Evolutionary conservation across 2,329 filamentous ascomycete genomes (phyloP).

Genomic region (Catunica adiposa): DNA sequence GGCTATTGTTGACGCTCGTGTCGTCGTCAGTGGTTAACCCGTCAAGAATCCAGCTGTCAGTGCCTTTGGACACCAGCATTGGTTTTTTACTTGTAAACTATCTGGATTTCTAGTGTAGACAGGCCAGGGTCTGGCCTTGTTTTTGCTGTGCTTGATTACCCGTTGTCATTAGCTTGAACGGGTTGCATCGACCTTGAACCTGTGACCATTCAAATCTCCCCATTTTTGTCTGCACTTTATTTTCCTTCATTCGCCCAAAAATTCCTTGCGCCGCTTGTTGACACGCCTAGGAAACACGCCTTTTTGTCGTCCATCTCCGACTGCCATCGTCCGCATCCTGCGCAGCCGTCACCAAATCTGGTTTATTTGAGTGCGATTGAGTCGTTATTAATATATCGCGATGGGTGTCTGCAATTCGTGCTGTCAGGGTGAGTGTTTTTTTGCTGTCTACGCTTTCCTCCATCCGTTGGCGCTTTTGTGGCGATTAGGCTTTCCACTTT

Average conservation of each 20-base stretch:
- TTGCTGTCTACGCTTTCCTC: neutral
- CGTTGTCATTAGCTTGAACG: neutral
- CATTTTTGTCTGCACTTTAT: conserved; percentile 5
- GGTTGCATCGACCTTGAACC: neutral
- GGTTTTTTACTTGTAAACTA: too few species aligned
- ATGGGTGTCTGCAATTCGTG: conserved; percentile 50
- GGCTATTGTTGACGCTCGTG: too few species aligned
- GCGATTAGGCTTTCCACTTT: neutral
- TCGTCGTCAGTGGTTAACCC: too few species aligned
- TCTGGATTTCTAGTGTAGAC: neutral
- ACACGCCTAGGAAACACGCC: conserved; percentile 9
- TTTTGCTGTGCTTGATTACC: neutral
- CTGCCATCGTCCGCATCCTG: neutral
- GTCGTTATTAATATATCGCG: conserved; percentile 17
- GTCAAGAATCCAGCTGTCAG: too few species aligned
- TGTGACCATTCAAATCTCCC: conserved; percentile 9
- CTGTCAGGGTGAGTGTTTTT: conserved; percentile 30
- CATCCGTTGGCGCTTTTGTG: neutral
- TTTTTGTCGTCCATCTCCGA: conserved; percentile 1
- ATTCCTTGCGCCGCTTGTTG: neutral
- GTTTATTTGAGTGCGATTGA: conserved; percentile 10
- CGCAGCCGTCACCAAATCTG: conserved; percentile 1
- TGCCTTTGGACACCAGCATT: too few species aligned
- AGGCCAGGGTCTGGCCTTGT: neutral
- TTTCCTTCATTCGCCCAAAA: neutral